Conservation (phyloP, 306 rosid species). For the Quercus mongolica region DNA sequence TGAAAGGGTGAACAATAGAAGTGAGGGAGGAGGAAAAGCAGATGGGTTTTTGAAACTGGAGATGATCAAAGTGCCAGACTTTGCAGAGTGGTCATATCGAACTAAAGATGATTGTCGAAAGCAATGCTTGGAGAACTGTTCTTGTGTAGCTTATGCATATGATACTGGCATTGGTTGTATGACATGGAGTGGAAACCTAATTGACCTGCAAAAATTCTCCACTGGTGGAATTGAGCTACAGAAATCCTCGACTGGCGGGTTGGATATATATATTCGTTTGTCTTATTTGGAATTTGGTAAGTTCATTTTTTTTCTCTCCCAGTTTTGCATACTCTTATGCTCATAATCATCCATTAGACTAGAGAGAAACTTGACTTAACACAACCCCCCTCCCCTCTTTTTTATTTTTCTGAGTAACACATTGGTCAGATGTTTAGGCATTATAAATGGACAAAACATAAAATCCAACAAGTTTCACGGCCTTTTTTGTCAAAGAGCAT, state of each 20-base stretch:
- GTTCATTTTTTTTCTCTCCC: background rate
- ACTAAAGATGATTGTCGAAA: constrained; percentile 10
- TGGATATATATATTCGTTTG: constrained; percentile 23
- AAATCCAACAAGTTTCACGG: no score
- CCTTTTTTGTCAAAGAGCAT: no score
- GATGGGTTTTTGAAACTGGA: constrained; percentile 32
- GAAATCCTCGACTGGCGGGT: background rate
- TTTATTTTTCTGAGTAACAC: no score
- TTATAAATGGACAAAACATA: no score
- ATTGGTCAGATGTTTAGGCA: no score
- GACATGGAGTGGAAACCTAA: constrained; percentile 19
- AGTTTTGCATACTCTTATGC: no score
- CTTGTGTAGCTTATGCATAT: constrained; percentile 26
- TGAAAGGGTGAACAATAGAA: background rate
- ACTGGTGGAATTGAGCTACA: background rate
- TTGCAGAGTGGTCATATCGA: background rate
- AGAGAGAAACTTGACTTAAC: no score
- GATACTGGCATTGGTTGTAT: constrained; percentile 22
- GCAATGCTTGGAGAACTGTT: constrained; percentile 25
- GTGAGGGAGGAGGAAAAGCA: background rate
- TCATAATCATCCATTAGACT: no score
- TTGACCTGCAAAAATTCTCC: constrained; percentile 23
- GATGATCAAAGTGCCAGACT: constrained; percentile 43
- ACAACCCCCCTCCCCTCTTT: no score
- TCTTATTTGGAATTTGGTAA: constrained; percentile 28